These are phyloP conservation scores for Kodamaea hsintzibuensis DNA, from an alignment of 805 yeast genomes.

Conservation along the genomic window DNA sequence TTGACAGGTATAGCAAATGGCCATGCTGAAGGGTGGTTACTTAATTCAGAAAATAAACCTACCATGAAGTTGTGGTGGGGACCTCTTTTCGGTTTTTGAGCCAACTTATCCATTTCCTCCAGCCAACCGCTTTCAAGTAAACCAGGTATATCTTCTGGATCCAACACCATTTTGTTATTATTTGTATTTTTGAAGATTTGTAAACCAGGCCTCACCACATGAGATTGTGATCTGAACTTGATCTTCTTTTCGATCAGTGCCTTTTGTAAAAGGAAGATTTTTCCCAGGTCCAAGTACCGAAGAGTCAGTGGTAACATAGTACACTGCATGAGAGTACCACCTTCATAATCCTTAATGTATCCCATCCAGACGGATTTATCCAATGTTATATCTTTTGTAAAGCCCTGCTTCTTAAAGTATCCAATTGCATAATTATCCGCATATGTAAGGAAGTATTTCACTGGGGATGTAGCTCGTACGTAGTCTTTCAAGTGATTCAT, in stretches of 20 bases:
- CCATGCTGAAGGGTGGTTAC: conserved; percentile 97
- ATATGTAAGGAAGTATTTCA: conserved; percentile 85
- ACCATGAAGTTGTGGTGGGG: conserved; percentile 96
- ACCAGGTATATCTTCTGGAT: conserved; percentile 85
- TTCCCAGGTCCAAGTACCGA: conserved; percentile 85
- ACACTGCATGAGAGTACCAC: conserved; percentile 98
- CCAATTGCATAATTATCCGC: conserved; percentile 99
- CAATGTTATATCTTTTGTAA: conserved; percentile 89
- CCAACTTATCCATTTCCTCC: conserved; percentile 95
- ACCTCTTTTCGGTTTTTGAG: conserved; percentile 90
- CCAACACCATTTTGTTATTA: conserved; percentile 50
- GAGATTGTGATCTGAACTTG: conserved; percentile 73
- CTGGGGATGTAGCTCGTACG: conserved; percentile 82
- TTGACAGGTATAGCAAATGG: conserved; percentile 94
- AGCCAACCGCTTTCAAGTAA: conserved; percentile 95
- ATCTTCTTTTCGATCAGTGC: conserved; percentile 90
- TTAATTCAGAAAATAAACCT: conserved; percentile 81
- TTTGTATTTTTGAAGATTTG: conserved; percentile 53
- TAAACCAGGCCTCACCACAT: conserved; percentile 80
- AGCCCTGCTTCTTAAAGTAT: conserved; percentile 96
- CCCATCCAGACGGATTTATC: conserved; percentile 95
- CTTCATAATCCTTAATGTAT: conserved; percentile 97
- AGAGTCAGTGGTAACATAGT: conserved; percentile 80
- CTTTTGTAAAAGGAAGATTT: conserved; percentile 81
- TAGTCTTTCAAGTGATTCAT: conserved; percentile 98